phyloP scores from a whole-genome alignment of 2,329 filamentous ascomycete genomes.

The Ophiostoma quercus region DNA sequence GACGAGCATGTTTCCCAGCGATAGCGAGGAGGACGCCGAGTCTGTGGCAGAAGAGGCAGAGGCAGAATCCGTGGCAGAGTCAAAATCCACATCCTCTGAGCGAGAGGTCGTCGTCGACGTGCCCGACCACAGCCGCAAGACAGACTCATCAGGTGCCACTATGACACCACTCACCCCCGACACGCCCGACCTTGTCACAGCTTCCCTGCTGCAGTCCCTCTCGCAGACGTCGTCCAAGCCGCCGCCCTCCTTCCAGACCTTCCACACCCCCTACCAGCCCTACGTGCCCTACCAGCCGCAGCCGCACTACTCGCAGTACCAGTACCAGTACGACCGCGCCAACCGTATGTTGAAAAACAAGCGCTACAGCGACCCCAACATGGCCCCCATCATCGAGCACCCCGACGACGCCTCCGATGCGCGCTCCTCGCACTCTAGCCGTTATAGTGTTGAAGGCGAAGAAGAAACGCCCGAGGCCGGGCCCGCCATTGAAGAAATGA shows the following conservation, averaged over 20 bases:
- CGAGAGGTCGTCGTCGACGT: background rate
- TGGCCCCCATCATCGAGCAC: slow-evolving; percentile 26
- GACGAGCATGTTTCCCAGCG: slow-evolving; percentile 24
- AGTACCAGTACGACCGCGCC: background rate
- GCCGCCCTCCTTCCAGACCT: slow-evolving; percentile 13
- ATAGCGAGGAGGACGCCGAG: slow-evolving; percentile 16
- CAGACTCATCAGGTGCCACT: background rate
- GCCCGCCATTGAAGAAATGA: background rate
- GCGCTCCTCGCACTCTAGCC: slow-evolving; percentile 8
- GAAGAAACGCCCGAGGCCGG: background rate
- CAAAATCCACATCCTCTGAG: background rate
- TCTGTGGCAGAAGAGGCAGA: background rate
- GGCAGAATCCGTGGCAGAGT: background rate
- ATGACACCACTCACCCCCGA: slow-evolving; percentile 5
- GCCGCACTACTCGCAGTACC: background rate
- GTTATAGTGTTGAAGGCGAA: slow-evolving; percentile 6
- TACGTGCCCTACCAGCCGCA: background rate
- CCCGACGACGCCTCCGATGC: slow-evolving; percentile 20
- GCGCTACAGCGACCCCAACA: slow-evolving; percentile 23
- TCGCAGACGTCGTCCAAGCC: slow-evolving; percentile 20
- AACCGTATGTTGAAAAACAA: slow-evolving; percentile 21
- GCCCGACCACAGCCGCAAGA: background rate
- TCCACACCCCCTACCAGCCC: background rate
- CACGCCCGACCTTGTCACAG: slow-evolving; percentile 16
- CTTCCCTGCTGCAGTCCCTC: slow-evolving; percentile 17